A percentile compares a stretch with the other conserved stretches of the same genome.
Evolutionary conservation across 225 moss, liverwort and hornwort genomes (phyloP).

Genomic region (Straminergon stramineum): DNA sequence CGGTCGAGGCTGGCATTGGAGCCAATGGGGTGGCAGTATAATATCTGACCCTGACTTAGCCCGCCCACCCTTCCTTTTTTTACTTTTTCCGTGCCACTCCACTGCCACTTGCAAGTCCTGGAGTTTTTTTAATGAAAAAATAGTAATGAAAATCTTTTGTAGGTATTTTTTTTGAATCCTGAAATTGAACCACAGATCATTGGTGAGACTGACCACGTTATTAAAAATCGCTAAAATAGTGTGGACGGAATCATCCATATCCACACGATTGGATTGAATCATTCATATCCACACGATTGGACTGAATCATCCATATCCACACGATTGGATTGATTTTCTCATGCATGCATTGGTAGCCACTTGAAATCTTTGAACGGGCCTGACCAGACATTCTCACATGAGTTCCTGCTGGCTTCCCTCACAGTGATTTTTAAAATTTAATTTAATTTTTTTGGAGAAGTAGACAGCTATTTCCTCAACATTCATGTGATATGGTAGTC

Average conservation of each 20-base stretch:
- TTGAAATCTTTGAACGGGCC: not conserved
- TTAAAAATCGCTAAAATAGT: not conserved
- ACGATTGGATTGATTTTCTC: not conserved
- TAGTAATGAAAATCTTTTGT: not conserved
- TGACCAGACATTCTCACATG: not conserved
- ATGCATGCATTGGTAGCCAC: not conserved
- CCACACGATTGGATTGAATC: no score
- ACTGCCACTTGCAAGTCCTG: not conserved
- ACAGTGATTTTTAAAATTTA: not conserved
- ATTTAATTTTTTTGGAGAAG: not conserved
- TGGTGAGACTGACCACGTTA: not conserved
- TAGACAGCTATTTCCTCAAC: not conserved
- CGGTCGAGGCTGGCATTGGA: not conserved
- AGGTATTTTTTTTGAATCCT: not conserved
- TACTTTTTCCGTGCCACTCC: not conserved
- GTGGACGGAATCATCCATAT: not conserved
- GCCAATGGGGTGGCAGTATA: slow-evolving; percentile 11
- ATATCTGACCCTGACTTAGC: not conserved
- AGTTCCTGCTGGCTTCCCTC: not conserved
- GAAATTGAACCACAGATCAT: not conserved
- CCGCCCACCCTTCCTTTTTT: not conserved
- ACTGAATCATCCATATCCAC: not conserved
- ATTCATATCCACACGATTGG: not conserved
- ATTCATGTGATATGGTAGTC: no score
- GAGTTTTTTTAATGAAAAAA: not conserved